Conservation (phyloP, 1,284 basidiomycete genomes). For the Wallemia hederae region DNA sequence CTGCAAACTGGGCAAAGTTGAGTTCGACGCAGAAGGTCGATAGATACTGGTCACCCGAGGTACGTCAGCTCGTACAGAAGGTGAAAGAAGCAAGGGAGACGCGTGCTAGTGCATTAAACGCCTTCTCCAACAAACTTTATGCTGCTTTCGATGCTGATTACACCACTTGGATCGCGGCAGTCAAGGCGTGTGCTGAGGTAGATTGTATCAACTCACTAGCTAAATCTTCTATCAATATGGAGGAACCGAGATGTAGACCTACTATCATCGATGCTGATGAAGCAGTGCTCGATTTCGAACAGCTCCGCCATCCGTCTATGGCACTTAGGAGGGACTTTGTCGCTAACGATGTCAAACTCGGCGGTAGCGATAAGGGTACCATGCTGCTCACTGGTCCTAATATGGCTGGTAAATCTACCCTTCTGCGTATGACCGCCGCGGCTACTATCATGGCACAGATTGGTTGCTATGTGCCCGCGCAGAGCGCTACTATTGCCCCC, state of each 20-base stretch:
- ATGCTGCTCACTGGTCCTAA: constrained; percentile 68
- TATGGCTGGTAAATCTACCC: constrained; percentile 44
- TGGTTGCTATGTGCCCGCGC: constrained; percentile 87
- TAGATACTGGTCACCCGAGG: constrained; percentile 45
- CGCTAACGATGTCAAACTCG: constrained; percentile 71
- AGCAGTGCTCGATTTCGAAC: constrained; percentile 48
- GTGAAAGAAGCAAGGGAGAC: constrained; percentile 80
- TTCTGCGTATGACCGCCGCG: constrained; percentile 81
- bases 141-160: constrained; percentile 54
- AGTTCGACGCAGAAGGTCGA: constrained; percentile 25
- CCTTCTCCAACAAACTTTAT: constrained; percentile 51
- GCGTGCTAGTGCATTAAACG: constrained; percentile 40
- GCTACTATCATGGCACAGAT: constrained; percentile 90
- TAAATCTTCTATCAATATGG: constrained; percentile 61
- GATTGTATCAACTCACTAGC: constrained; percentile 85
- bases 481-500: constrained; percentile 53
- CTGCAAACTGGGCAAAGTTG: constrained; percentile 48
- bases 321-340: constrained; percentile 51
- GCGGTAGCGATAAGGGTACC: constrained; percentile 44
- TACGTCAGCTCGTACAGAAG: constrained; percentile 36
- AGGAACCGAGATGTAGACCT: constrained; percentile 74
- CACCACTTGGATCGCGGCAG: constrained; percentile 10
- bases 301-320: constrained; percentile 62
- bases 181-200: constrained; percentile 43
- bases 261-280: constrained; percentile 50